phyloP scores from a whole-genome alignment of 1,284 basidiomycete species.

The Heliocybe sulcata region DNA sequence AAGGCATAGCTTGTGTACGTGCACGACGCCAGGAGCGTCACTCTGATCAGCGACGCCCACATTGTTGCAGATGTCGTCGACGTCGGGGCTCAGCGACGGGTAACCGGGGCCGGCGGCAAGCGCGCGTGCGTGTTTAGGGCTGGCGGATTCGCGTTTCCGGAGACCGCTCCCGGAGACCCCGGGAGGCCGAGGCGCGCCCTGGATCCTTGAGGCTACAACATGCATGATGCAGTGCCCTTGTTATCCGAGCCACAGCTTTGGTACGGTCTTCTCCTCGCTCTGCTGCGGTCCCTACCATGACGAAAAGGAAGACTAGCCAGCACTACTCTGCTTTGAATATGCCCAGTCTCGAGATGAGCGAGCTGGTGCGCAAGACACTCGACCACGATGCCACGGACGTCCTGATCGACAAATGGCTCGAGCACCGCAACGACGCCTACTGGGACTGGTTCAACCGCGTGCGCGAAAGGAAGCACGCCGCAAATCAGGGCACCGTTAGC shows the following conservation, averaged over 20 bases:
- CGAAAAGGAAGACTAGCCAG: neutral
- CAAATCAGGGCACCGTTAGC: constrained; percentile 22
- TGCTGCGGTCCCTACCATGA: neutral
- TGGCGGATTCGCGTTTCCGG: neutral
- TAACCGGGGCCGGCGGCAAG: neutral
- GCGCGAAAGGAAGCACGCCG: constrained; percentile 52
- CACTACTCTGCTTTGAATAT: constrained; percentile 60
- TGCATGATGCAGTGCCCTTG: neutral
- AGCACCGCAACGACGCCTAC: constrained; percentile 66
- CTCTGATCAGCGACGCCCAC: neutral
- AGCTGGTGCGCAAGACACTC: constrained; percentile 67
- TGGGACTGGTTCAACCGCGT: constrained; percentile 67
- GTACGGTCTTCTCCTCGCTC: neutral
- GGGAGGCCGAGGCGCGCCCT: neutral
- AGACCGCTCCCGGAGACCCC: neutral
- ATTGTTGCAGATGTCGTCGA: neutral
- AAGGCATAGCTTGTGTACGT: neutral
- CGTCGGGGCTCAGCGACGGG: neutral
- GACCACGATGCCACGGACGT: constrained; percentile 67
- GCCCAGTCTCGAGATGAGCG: constrained; percentile 60
- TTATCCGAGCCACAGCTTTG: neutral
- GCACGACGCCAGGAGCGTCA: neutral
- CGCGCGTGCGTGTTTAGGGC: neutral
- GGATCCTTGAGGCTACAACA: neutral
- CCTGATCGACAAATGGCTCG: constrained; percentile 75